phyloP scores from a whole-genome alignment of 768 basidiomycete genomes.

The Hemileccinum impolitum region DNA sequence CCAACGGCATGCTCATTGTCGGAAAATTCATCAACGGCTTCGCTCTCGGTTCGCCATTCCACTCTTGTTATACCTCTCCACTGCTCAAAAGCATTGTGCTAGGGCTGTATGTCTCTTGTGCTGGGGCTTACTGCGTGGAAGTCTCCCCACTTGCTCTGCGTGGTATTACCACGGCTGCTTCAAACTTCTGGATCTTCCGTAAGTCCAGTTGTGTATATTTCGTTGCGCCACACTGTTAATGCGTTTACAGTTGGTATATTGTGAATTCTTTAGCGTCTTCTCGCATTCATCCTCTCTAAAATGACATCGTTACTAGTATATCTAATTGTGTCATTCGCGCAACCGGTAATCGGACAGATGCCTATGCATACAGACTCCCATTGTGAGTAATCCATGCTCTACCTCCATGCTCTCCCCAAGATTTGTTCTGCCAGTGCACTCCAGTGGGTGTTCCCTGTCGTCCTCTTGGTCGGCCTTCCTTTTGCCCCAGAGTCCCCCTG shows the following conservation, averaged over 20 bases:
- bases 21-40: slow-evolving; percentile 27
- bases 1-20: slow-evolving; percentile 23
- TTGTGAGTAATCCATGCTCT: slow-evolving; percentile 28
- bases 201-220: background rate
- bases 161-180: slow-evolving; percentile 22
- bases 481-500: slow-evolving; percentile 33
- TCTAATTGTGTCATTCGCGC: slow-evolving; percentile 25
- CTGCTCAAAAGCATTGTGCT: background rate
- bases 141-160: slow-evolving; percentile 28
- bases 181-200: slow-evolving; percentile 27
- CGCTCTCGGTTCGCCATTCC: slow-evolving; percentile 16
- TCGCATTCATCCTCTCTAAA: background rate
- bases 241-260: slow-evolving; percentile 19
- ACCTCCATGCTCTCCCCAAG: too few relatives aligned
- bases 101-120: slow-evolving; percentile 26
- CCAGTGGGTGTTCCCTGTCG: slow-evolving; percentile 33
- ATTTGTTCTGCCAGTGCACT: slow-evolving; percentile 18
- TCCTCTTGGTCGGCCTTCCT: slow-evolving; percentile 28
- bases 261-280: slow-evolving; percentile 4
- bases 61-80: too few relatives aligned
- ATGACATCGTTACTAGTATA: slow-evolving; percentile 11
- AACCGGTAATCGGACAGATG: slow-evolving; percentile 19
- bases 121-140: slow-evolving; percentile 25
- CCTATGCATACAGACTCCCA: slow-evolving; percentile 25
- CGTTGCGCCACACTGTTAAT: too few relatives aligned